Conservation (phyloP, 2,329 filamentous ascomycete genomes). For the Fonsecaea pedrosoi region DNA sequence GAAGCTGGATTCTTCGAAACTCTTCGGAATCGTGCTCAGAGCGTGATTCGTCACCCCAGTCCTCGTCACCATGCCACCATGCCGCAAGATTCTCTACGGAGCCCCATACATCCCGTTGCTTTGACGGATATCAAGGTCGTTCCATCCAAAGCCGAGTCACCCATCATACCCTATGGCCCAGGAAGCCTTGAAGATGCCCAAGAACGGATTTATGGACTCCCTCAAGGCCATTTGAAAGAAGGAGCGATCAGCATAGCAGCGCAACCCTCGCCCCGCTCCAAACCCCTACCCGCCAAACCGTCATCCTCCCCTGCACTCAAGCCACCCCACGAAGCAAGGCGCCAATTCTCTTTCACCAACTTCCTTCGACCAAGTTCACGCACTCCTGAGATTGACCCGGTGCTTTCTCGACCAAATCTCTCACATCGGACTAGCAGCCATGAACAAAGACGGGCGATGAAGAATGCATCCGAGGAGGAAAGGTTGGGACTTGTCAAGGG, state of each 20-base stretch:
- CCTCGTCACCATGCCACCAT: slow-evolving; percentile 46
- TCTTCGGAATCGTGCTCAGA: slow-evolving; percentile 49
- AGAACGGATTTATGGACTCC: slow-evolving; percentile 60
- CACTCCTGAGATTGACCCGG: slow-evolving; percentile 35
- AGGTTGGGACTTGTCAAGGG: slow-evolving; percentile 81
- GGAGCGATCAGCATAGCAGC: slow-evolving; percentile 21
- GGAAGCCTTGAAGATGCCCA: slow-evolving; percentile 43
- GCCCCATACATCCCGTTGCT: slow-evolving; percentile 67
- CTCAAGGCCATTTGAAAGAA: slow-evolving; percentile 50
- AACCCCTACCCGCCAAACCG: slow-evolving; percentile 36
- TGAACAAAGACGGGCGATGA: slow-evolving; percentile 44
- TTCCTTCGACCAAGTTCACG: slow-evolving; percentile 68
- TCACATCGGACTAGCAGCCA: slow-evolving; percentile 39
- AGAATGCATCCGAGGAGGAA: slow-evolving; percentile 79
- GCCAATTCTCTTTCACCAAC: slow-evolving; percentile 92
- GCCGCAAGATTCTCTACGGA: slow-evolving; percentile 52
- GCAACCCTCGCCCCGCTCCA: slow-evolving; percentile 38
- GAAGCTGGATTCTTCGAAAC: slow-evolving; percentile 48
- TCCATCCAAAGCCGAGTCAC: slow-evolving; percentile 55
- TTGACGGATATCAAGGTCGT: slow-evolving; percentile 66
- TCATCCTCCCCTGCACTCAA: slow-evolving; percentile 30
- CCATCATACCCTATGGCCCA: slow-evolving; percentile 39
- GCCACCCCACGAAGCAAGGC: slow-evolving; percentile 55
- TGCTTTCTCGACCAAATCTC: slow-evolving; percentile 31
- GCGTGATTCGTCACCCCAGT: slow-evolving; percentile 44